Conservation (phyloP, 345 rosid species). For the Brassica rapa region DNA sequence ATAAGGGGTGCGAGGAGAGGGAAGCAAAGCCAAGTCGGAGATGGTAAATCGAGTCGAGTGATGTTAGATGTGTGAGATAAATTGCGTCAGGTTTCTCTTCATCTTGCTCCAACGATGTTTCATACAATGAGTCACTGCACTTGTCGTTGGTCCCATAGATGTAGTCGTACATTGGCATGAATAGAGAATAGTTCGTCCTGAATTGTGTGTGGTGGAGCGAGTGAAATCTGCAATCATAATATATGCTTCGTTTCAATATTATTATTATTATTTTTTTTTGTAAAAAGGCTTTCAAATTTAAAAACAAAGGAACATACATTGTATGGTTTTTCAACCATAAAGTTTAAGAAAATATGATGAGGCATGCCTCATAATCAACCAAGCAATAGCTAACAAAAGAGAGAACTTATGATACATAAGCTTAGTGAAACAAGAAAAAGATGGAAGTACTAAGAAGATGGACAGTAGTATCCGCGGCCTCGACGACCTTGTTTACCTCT, state of each 20-base stretch:
- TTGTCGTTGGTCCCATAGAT: constrained; percentile 49
- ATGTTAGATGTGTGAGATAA: constrained; percentile 61
- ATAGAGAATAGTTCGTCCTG: constrained; percentile 52
- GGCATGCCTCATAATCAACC: too few relatives aligned
- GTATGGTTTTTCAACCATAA: too few relatives aligned
- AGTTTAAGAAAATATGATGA: too few relatives aligned
- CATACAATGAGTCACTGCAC: constrained; percentile 36
- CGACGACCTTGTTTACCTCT: too few relatives aligned
- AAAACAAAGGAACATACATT: too few relatives aligned
- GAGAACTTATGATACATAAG: too few relatives aligned
- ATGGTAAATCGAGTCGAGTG: constrained; percentile 59
- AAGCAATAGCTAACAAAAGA: too few relatives aligned
- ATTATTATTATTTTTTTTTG: too few relatives aligned
- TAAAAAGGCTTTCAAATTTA: too few relatives aligned
- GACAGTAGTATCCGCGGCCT: too few relatives aligned
- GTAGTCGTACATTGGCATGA: constrained; percentile 60
- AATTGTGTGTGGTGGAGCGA: constrained; percentile 60
- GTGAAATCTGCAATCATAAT: constrained; percentile 41
- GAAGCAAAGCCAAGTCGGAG: constrained; percentile 54
- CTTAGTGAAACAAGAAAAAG: too few relatives aligned
- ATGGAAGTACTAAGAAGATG: too few relatives aligned
- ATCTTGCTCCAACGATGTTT: constrained; percentile 36
- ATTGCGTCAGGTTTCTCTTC: constrained; percentile 54
- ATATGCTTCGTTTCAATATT: not conserved
- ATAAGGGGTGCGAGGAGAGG: constrained; percentile 54